These are phyloP conservation scores for Gentiana macrophylla DNA, from an alignment of 257 asterid species.

Conservation along the genomic window DNA sequence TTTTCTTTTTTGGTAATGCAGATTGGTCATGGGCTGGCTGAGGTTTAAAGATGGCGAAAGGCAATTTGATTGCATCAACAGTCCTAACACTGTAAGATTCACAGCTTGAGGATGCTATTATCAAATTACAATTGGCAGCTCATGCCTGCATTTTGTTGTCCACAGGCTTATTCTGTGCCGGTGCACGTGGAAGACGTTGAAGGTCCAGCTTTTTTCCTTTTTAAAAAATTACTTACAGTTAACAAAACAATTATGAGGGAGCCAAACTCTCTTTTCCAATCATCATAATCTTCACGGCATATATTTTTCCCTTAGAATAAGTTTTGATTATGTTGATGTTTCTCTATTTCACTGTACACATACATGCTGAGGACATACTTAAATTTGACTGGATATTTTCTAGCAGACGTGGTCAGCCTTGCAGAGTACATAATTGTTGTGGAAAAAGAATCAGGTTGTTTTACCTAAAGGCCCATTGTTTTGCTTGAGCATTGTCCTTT, in stretches of 20 bases:
- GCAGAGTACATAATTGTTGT: constrained; percentile 82
- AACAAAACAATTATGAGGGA: background rate
- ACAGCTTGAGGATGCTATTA: constrained; percentile 2
- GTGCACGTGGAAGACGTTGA: constrained; percentile 73
- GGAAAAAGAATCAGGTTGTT: constrained; percentile 89
- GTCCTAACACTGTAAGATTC: constrained; percentile 55
- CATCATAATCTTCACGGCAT: background rate
- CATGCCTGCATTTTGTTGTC: constrained; percentile 5
- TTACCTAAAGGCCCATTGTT: background rate
- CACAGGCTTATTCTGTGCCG: constrained; percentile 82
- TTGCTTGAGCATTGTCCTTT: background rate
- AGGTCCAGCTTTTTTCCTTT: constrained; percentile 30
- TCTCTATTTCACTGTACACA: background rate
- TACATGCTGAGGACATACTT: too few species aligned
- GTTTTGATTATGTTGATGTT: background rate
- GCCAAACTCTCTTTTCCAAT: background rate
- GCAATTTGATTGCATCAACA: constrained; percentile 74
- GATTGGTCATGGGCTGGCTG: constrained; percentile 97
- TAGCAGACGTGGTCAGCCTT: constrained; percentile 54
- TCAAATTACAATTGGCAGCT: background rate
- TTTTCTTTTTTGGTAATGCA: constrained; percentile 13
- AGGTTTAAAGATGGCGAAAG: constrained; percentile 72
- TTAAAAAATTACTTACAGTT: background rate
- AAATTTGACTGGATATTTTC: background rate
- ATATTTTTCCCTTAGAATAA: background rate